Evolutionary conservation across 176 grass and related monocot species (phyloP).

Genomic region (Raddia distichophylla): DNA sequence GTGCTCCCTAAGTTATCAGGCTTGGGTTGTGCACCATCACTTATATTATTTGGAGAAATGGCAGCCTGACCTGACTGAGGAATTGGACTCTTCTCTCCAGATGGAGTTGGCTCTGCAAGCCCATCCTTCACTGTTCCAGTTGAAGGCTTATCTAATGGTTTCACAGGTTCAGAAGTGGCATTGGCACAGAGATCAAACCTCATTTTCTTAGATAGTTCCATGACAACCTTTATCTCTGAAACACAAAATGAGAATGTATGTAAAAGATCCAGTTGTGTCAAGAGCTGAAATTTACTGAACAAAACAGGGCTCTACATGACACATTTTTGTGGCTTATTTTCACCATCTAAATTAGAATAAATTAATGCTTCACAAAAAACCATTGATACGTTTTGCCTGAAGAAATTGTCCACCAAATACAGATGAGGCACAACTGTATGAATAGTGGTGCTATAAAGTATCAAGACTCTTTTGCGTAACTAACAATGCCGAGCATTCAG

Average conservation of each 20-base stretch:
- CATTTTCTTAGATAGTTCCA: conserved; percentile 73
- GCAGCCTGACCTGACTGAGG: conserved; percentile 41
- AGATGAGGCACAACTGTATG: conserved; percentile 5
- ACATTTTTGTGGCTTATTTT: neutral
- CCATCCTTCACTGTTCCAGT: conserved; percentile 51
- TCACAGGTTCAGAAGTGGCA: conserved; percentile 33
- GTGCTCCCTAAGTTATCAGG: conserved; percentile 30
- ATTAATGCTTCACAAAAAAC: neutral
- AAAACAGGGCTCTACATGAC: neutral
- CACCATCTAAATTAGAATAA: neutral
- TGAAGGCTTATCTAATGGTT: conserved; percentile 47
- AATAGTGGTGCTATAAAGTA: neutral
- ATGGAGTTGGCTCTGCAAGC: conserved; percentile 8
- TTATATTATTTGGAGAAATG: conserved; percentile 40
- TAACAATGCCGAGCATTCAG: neutral
- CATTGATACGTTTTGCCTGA: neutral
- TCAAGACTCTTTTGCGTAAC: neutral
- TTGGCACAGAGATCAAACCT: conserved; percentile 44
- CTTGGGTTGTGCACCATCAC: conserved; percentile 29
- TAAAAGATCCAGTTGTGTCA: conserved; percentile 32
- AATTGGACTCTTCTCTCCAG: conserved; percentile 37
- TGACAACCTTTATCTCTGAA: conserved; percentile 66
- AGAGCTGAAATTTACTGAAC: neutral
- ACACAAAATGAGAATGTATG: conserved; percentile 18
- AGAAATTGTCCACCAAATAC: neutral